These are phyloP conservation scores for Backusella sp. DNA, from an alignment of 192 early-diverging fungal species.

Conservation along the genomic window DNA sequence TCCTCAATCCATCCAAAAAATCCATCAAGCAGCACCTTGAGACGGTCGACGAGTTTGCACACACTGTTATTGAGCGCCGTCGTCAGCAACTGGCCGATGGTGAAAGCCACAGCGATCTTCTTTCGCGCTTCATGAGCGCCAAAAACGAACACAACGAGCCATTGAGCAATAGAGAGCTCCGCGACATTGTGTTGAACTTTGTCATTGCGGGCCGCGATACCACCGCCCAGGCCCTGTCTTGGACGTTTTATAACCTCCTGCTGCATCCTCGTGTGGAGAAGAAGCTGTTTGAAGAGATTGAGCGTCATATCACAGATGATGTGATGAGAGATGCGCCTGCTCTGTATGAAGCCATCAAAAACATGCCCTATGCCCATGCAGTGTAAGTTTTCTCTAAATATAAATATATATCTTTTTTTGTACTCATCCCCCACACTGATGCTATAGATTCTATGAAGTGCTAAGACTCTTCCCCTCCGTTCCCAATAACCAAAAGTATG, in stretches of 20 bases:
- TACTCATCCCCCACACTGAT: background rate
- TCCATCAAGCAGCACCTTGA: constrained; percentile 20
- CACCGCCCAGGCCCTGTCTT: constrained; percentile 48
- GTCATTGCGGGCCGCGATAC: constrained; percentile 47
- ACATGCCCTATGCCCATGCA: constrained; percentile 38
- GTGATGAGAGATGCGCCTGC: constrained; percentile 4
- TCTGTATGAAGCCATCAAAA: constrained; percentile 31
- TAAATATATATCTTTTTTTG: no score
- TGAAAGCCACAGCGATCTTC: constrained; percentile 21
- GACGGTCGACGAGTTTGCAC: constrained; percentile 24
- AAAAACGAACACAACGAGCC: constrained; percentile 21
- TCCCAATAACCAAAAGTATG: constrained; percentile 47
- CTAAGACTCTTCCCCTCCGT: constrained; percentile 46
- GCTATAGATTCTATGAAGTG: constrained; percentile 28
- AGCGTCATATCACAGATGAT: constrained; percentile 14
- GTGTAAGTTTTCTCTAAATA: constrained; percentile 23
- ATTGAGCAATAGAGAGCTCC: constrained; percentile 29
- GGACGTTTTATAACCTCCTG: constrained; percentile 45
- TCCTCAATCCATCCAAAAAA: constrained; percentile 14
- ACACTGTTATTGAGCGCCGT: constrained; percentile 25
- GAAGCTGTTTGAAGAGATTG: constrained; percentile 42
- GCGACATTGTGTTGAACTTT: constrained; percentile 36
- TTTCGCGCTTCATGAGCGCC: constrained; percentile 34
- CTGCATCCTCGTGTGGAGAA: constrained; percentile 38
- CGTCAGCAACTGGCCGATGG: constrained; percentile 23